Evolutionary conservation across 1,284 basidiomycete genomes (phyloP).

Genomic region (Hymenochaete sp.): DNA sequence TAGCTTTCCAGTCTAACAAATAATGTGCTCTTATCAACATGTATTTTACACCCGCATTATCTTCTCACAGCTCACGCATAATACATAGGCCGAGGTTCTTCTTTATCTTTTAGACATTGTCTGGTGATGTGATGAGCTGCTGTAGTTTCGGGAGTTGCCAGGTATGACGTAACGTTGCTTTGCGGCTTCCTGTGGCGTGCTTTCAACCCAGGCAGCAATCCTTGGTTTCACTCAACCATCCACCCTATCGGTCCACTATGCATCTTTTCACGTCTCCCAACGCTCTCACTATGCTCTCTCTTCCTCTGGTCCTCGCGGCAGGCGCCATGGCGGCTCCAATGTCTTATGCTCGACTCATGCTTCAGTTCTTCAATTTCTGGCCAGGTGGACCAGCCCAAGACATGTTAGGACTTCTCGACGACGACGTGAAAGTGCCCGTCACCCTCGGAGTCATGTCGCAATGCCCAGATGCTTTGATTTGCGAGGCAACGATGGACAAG

Average conservation of each 20-base stretch:
- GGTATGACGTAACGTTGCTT: constrained; percentile 11
- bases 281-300: constrained; percentile 9
- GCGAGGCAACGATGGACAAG: constrained; percentile 69
- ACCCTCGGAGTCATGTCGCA: constrained; percentile 69
- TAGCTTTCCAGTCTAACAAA: neutral
- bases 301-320: constrained; percentile 3
- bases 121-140: no score
- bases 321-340: constrained; percentile 4
- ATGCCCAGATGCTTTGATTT: constrained; percentile 70
- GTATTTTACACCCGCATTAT: neutral
- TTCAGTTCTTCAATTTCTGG: constrained; percentile 9
- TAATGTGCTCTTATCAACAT: neutral
- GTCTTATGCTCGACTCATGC: constrained; percentile 13
- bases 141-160: neutral
- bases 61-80: neutral
- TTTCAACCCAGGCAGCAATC: no score
- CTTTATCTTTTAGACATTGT: no score
- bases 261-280: no score
- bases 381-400: constrained; percentile 5
- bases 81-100: no score
- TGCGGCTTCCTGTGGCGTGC: neutral
- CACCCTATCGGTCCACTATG: no score
- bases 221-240: no score
- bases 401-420: neutral
- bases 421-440: constrained; percentile 29